Evolutionary conservation across 2,329 filamentous ascomycete species (phyloP).

Genomic region (Penicillium italicum): DNA sequence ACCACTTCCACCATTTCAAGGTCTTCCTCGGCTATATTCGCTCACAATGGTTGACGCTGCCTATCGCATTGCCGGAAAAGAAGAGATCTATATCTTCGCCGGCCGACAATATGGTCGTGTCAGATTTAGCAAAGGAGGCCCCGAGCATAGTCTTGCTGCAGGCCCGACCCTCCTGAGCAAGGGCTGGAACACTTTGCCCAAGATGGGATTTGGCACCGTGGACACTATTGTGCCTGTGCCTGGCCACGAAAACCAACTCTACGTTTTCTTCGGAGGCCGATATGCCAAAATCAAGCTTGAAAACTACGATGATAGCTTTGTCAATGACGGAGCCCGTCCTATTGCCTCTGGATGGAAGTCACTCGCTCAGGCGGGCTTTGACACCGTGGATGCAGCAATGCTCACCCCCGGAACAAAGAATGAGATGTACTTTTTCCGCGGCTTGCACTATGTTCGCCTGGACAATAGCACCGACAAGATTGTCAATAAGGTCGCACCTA

Average conservation of each 20-base stretch:
- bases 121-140: background rate
- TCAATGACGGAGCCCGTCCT: background rate
- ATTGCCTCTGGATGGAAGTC: constrained; percentile 1
- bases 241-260: background rate
- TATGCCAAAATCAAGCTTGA: constrained; percentile 1
- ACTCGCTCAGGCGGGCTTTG: background rate
- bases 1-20: background rate
- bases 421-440: constrained; percentile 1
- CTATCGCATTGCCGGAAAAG: background rate
- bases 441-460: constrained; percentile 1
- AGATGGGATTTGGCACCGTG: background rate
- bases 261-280: constrained; percentile 1
- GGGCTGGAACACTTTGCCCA: background rate
- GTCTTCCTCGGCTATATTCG: background rate
- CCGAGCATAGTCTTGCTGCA: background rate
- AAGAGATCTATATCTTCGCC: background rate
- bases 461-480: background rate
- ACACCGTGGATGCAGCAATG: background rate
- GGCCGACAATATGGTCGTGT: background rate
- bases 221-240: background rate
- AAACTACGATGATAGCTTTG: constrained; percentile 1
- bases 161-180: background rate
- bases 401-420: background rate
- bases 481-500: background rate
- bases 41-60: constrained; percentile 4